These are phyloP conservation scores for Peniophora sp. DNA, from an alignment of 1,284 basidiomycete genomes.

Conservation along the genomic window DNA sequence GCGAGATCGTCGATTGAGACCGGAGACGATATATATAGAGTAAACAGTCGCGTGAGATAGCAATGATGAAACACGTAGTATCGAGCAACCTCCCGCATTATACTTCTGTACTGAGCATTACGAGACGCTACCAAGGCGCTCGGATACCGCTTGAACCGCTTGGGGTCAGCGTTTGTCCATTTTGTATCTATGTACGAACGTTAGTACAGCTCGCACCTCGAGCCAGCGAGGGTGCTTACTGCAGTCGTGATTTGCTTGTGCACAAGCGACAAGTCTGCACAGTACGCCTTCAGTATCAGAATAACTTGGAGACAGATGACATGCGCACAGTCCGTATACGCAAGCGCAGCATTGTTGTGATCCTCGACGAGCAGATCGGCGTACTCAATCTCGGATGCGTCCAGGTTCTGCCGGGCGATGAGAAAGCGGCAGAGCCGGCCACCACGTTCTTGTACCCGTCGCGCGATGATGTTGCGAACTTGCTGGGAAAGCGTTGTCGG, in stretches of 20 bases:
- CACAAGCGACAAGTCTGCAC: slow-evolving; percentile 43
- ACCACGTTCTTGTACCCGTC: slow-evolving; percentile 56
- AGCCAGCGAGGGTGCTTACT: slow-evolving; percentile 33
- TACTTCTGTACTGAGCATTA: too few relatives aligned
- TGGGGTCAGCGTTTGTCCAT: slow-evolving; percentile 5
- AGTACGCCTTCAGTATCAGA: neutral
- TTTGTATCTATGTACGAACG: slow-evolving; percentile 9
- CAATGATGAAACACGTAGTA: too few relatives aligned
- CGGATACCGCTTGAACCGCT: slow-evolving; percentile 5
- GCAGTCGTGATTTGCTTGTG: slow-evolving; percentile 54
- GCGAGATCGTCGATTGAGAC: too few relatives aligned
- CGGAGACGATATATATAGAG: too few relatives aligned
- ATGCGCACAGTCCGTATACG: slow-evolving; percentile 72
- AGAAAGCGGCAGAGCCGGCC: slow-evolving; percentile 61
- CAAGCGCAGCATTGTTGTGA: slow-evolving; percentile 91
- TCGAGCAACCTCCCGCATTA: too few relatives aligned
- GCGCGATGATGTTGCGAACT: slow-evolving; percentile 75
- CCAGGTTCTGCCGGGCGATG: slow-evolving; percentile 88
- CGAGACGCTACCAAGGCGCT: slow-evolving; percentile 10
- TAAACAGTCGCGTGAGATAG: too few relatives aligned
- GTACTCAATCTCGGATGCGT: slow-evolving; percentile 92
- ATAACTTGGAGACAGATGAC: slow-evolving; percentile 11
- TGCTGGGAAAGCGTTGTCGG: slow-evolving; percentile 78
- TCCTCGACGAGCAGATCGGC: slow-evolving; percentile 97
- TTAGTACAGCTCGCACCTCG: neutral